These are phyloP conservation scores for Metarhizium guizhouense DNA, from an alignment of 2,329 filamentous ascomycete genomes.

Conservation along the genomic window DNA sequence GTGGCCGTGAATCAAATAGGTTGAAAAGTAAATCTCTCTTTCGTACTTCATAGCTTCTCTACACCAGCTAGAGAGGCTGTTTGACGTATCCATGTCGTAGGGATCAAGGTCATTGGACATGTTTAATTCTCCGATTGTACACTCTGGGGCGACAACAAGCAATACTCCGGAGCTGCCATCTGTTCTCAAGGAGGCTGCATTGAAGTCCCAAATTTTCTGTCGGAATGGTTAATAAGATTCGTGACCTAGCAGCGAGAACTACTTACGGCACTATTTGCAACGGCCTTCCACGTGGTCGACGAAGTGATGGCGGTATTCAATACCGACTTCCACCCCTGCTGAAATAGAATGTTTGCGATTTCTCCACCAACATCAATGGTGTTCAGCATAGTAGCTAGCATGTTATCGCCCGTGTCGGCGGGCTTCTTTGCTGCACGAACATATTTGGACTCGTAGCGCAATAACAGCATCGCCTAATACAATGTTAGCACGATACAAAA, in stretches of 20 bases:
- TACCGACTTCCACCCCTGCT: constrained; percentile 14
- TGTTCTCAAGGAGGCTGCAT: constrained; percentile 8
- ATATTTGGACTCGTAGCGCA: constrained; percentile 5
- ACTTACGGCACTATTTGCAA: constrained; percentile 7
- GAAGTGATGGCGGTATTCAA: constrained; percentile 14
- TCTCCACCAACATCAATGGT: constrained; percentile 10
- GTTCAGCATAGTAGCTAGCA: constrained; percentile 3
- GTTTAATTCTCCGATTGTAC: constrained; percentile 13
- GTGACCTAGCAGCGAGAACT: not conserved
- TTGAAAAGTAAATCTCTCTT: constrained; percentile 8
- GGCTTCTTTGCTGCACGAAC: not conserved
- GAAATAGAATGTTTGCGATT: constrained; percentile 11
- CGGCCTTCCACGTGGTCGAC: constrained; percentile 13
- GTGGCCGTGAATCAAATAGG: constrained; percentile 4
- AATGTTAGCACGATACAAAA: not conserved
- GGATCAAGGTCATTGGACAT: constrained; percentile 4
- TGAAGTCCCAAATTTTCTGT: constrained; percentile 20
- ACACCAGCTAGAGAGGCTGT: constrained; percentile 6
- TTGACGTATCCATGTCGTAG: not conserved
- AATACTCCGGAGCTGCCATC: constrained; percentile 15
- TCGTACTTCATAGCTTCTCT: constrained; percentile 8
- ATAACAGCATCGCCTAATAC: constrained; percentile 5
- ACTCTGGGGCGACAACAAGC: constrained; percentile 16
- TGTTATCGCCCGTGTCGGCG: not conserved
- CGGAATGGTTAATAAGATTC: not conserved